A percentile compares a stretch with the other conserved stretches of the same genome.
phyloP scores from a whole-genome alignment of 495 filamentous ascomycete genomes.

The Aeminium ludgeri region DNA sequence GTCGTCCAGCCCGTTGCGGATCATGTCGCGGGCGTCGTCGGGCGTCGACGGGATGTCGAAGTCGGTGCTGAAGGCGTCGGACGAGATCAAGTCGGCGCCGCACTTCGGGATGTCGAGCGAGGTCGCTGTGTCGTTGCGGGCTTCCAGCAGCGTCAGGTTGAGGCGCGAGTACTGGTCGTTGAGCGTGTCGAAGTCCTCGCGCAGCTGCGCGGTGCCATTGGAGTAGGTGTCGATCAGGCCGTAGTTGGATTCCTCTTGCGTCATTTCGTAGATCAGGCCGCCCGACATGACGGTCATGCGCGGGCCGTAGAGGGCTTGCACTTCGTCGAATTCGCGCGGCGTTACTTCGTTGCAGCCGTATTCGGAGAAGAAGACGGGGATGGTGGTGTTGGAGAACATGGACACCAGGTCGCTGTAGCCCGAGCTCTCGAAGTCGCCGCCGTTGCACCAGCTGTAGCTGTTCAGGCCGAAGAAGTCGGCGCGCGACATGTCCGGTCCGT shows the following conservation, averaged over 20 bases:
- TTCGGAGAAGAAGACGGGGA: constrained; percentile 93
- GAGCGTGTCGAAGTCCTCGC: constrained; percentile 60
- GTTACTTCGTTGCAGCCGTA: constrained; percentile 77
- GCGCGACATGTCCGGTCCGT: constrained; percentile 36
- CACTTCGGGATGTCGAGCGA: constrained; percentile 41
- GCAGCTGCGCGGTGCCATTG: constrained; percentile 46
- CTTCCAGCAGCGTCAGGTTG: constrained; percentile 46
- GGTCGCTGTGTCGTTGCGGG: constrained; percentile 36
- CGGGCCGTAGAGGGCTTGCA: constrained; percentile 57
- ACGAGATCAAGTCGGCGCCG: constrained; percentile 42
- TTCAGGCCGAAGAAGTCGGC: constrained; percentile 88
- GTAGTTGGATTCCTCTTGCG: constrained; percentile 54
- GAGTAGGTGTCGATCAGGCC: constrained; percentile 56
- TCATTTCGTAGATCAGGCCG: constrained; percentile 79
- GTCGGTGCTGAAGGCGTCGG: constrained; percentile 46
- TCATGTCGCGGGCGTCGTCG: constrained; percentile 34
- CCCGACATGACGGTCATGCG: constrained; percentile 76
- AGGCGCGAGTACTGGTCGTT: constrained; percentile 56
- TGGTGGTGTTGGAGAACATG: constrained; percentile 51
- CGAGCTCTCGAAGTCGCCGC: constrained; percentile 48
- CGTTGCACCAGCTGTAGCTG: constrained; percentile 92
- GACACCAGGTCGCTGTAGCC: constrained; percentile 55
- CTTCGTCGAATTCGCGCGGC: constrained; percentile 73
- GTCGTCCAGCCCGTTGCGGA: constrained; percentile 39
- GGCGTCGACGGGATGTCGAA: constrained; percentile 54